Evolutionary conservation across 805 yeast genomes (phyloP), one percentile per base, ranked within the genome.

Genomic region (Yarrowia osloensis): DNA sequence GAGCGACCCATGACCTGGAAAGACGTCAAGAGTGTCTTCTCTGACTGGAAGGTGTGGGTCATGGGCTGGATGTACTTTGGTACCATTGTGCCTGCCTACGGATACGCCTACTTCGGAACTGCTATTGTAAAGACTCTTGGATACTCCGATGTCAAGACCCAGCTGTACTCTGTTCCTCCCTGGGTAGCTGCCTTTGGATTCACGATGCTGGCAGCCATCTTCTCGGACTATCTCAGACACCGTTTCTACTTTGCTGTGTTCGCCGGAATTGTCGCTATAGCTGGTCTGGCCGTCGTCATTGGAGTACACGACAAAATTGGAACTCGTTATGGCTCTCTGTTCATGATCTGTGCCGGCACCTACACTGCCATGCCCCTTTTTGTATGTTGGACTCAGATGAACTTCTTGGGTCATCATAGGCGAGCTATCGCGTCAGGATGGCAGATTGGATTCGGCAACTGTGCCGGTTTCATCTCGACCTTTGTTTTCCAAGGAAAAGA

Each of bases 161-260:
- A 91, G 76, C 84, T 88, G 66, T 88, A 87, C 77, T 88, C 96
- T 0, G 90, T 91, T 61, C 92, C 91, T 71, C 96, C 97, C 19
- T 91, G 96, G 93, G 80, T 90, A 46, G 78, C 82, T 35, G 90
- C 96, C 0, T 88, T 91, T 73, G 91, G 88, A 5, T 78, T 84
- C 35, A 83, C 88, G 50, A 86, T 88, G 77, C 71, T 84, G 3
- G 69, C 83, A 21, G 94, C 96, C 0, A 78, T 81, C 68, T 70
- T 81, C 67, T 88, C 95, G 0, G 97, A 91, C 74, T 76, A 73
- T 57, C 65, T 78, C 21, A 78, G 82, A 69, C 78, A 77, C 67
- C 70, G 82, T 11, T 79, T 69, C 61, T 42, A 68, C 11, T 72
- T 76, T 54, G 69, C 74, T 3, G 59, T 75, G 17, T 54, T 69